phyloP scores from a whole-genome alignment of 306 rosid genomes.

The Pyrus pyrifolia region DNA sequence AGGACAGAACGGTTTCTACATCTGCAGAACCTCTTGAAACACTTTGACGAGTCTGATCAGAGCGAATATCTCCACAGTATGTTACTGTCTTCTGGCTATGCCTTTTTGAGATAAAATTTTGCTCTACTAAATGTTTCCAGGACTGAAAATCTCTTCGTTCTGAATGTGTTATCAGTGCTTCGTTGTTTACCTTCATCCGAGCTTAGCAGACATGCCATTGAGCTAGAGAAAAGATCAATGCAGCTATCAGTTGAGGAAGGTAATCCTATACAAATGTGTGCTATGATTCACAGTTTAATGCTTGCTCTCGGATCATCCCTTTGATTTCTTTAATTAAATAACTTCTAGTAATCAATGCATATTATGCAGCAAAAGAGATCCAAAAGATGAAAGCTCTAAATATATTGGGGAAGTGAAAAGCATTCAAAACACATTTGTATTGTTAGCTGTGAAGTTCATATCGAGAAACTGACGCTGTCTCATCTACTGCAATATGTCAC shows the following conservation, averaged over 20 bases:
- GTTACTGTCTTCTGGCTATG: neutral
- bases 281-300: neutral
- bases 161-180: constrained; percentile 20
- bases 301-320: neutral
- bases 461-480: neutral
- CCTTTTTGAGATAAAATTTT: neutral
- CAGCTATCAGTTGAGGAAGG: constrained; percentile 49
- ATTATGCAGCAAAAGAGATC: constrained; percentile 38
- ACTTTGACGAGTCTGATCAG: constrained; percentile 26
- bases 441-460: neutral
- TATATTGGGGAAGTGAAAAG: constrained; percentile 18
- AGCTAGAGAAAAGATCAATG: constrained; percentile 46
- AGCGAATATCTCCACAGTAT: constrained; percentile 21
- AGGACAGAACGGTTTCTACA: constrained; percentile 19
- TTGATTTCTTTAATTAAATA: neutral
- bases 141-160: constrained; percentile 1
- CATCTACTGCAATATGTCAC: neutral
- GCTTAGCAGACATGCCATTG: constrained; percentile 43
- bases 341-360: neutral
- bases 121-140: neutral
- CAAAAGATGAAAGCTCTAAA: constrained; percentile 39
- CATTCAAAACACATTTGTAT: neutral
- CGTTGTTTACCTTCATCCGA: constrained; percentile 29
- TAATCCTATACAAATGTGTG: neutral
- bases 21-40: constrained; percentile 27